Base-by-base conservation (phyloP, 345 rosid genomes). In the Sisymbrium irio region DNA sequence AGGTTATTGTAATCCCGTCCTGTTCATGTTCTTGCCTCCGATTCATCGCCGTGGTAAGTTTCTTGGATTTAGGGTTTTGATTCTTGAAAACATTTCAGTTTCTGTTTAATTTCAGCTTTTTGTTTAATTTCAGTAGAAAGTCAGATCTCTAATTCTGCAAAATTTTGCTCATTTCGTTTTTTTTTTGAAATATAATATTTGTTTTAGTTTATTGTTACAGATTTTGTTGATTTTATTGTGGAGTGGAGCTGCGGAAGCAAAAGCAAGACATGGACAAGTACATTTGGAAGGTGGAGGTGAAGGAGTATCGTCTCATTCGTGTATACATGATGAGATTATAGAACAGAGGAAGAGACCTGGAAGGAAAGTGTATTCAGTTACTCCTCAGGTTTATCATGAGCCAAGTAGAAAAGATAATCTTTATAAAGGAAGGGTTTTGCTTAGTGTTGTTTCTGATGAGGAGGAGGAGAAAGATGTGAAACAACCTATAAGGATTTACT, bases 291-390 rank as follows among this genome's bases (percentile, higher is more conserved):
- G 79, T 66, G 87, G 80, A 75, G 77, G 59, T 64, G 83, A 78
- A 45, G 77, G 75, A 30, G 62, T 92, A 54, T 72, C 71, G 14
- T 83, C 96, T 13, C 99, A 95, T 80, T 95, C 99, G 9, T 95
- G 99, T 41, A 95, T 95, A 36, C 99, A 95, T 77, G 99, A 87
- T 78, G 88, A 90, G 80, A 95, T 95, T 77, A 81, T 95, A 67
- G 85, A 92, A 66, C 91, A 90, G 80, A 90, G 99, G 83, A 84
- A 81, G 74, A 83, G 89, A 49, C 94, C 99, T 4, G 97, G 97
- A 71, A 88, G 78, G 42, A 85, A 87, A 78, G 94, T 88, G 4
- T 92, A 85, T 78, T 88, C 90, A 0, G 92, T 95, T 66, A 92
- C 92, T 35, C 98, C 98, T 6, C 99, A 95, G 81, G 85, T 92